These are phyloP conservation scores for Zizania latifolia DNA, from an alignment of 176 grass and related monocot species.

Conservation along the genomic window DNA sequence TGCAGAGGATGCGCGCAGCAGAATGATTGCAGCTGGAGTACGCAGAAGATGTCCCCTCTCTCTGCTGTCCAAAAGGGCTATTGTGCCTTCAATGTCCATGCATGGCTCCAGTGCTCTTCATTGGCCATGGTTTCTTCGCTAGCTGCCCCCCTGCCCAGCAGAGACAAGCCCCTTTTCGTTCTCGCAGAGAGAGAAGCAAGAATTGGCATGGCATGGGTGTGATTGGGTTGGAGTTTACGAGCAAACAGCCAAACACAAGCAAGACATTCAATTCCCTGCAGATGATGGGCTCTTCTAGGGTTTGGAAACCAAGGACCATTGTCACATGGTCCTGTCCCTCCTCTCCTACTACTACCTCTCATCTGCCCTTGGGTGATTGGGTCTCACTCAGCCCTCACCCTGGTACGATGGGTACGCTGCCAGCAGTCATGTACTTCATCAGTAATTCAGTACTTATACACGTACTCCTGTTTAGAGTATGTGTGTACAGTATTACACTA, in stretches of 20 bases:
- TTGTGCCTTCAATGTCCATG: constrained; percentile 15
- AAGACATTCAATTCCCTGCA: constrained; percentile 24
- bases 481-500: too few relatives aligned
- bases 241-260: too few relatives aligned
- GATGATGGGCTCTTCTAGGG: constrained; percentile 6
- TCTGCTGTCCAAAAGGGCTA: background rate
- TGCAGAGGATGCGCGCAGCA: background rate
- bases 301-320: constrained; percentile 35
- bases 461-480: too few relatives aligned
- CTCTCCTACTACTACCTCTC: background rate
- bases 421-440: background rate
- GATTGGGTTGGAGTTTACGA: constrained; percentile 8
- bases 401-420: background rate
- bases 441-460: too few relatives aligned
- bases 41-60: constrained; percentile 30
- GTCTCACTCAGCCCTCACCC: background rate
- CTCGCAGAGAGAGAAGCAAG: background rate
- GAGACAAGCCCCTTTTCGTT: background rate
- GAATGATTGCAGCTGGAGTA: constrained; percentile 20
- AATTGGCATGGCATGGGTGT: background rate
- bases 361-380: background rate
- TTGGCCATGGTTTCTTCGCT: constrained; percentile 12
- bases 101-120: background rate
- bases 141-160: background rate
- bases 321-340: constrained; percentile 38